Conservation (phyloP, 441 rosid species). For the Populus hybrid region DNA sequence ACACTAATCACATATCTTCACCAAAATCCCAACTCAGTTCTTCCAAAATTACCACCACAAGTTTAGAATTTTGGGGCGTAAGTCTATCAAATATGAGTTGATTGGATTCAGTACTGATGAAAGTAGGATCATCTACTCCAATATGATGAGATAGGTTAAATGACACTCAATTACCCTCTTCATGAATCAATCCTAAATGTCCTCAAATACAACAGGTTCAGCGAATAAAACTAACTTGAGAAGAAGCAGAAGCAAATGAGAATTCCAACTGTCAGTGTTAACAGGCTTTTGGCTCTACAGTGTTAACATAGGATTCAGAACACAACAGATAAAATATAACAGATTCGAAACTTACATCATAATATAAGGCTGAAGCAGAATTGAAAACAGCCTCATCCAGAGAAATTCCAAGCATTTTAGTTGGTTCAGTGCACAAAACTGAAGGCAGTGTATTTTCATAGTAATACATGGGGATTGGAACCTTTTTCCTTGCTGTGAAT, state of each 20-base stretch:
- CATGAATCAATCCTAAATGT: not conserved
- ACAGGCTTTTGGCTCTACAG: conserved; percentile 3
- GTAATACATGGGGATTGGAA: conserved; percentile 18
- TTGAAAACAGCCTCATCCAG: conserved; percentile 81
- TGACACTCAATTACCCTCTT: not conserved
- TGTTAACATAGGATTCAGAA: not conserved
- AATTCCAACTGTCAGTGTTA: not conserved
- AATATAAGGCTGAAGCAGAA: conserved; percentile 84
- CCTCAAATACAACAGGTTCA: not conserved
- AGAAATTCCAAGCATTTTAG: conserved; percentile 85
- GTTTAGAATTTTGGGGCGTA: not conserved
- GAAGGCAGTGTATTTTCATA: conserved; percentile 37
- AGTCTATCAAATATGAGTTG: not conserved
- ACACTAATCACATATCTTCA: not conserved
- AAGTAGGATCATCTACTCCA: not conserved
- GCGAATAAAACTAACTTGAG: not conserved
- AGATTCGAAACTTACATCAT: conserved; percentile 58
- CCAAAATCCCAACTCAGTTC: not conserved
- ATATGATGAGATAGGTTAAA: not conserved
- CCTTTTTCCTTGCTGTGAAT: conserved; percentile 45
- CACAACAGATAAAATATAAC: not conserved
- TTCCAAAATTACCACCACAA: not conserved
- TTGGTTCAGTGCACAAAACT: conserved; percentile 49
- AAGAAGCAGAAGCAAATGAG: not conserved
- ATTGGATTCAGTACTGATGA: not conserved